A percentile compares a stretch with the other conserved stretches of the same genome.
Evolutionary conservation across 1,284 basidiomycete species (phyloP).

Genomic region (Fomitiporia mediterranea): DNA sequence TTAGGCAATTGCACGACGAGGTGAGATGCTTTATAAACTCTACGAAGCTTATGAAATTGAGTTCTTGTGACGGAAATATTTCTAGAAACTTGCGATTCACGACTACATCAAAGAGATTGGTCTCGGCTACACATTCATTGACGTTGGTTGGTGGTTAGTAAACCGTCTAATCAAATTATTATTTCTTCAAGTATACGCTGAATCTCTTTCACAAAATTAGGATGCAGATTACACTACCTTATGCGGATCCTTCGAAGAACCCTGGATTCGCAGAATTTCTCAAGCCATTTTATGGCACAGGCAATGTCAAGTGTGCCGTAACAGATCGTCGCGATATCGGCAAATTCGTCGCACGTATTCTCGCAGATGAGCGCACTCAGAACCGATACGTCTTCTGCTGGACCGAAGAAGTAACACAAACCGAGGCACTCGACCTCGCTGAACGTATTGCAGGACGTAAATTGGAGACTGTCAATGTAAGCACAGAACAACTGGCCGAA

Average conservation of each 20-base stretch:
- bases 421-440: slow-evolving; percentile 4
- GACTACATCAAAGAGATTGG: slow-evolving; percentile 15
- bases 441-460: slow-evolving; percentile 2
- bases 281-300: slow-evolving; percentile 1
- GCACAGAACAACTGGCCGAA: not conserved
- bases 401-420: slow-evolving; percentile 26
- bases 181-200: too few relatives aligned
- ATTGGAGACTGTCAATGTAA: not conserved
- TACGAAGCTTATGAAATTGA: not conserved
- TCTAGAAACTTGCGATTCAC: slow-evolving; percentile 16
- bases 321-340: slow-evolving; percentile 19
- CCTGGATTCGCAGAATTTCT: not conserved
- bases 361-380: slow-evolving; percentile 26
- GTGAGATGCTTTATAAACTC: not conserved
- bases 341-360: slow-evolving; percentile 20
- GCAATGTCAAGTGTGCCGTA: slow-evolving; percentile 19
- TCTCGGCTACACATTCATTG: slow-evolving; percentile 19
- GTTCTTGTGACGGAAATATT: not conserved
- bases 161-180: too few relatives aligned
- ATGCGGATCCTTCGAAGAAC: not conserved
- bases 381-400: slow-evolving; percentile 28
- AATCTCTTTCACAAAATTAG: slow-evolving; percentile 4
- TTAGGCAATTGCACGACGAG: slow-evolving; percentile 1
- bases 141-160: slow-evolving; percentile 21
- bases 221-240: not conserved